A percentile compares a stretch with the other conserved stretches of the same genome.
Evolutionary conservation across 108 stramenopile species (phyloP).

Genomic region (Aurantiochytrium sp.): DNA sequence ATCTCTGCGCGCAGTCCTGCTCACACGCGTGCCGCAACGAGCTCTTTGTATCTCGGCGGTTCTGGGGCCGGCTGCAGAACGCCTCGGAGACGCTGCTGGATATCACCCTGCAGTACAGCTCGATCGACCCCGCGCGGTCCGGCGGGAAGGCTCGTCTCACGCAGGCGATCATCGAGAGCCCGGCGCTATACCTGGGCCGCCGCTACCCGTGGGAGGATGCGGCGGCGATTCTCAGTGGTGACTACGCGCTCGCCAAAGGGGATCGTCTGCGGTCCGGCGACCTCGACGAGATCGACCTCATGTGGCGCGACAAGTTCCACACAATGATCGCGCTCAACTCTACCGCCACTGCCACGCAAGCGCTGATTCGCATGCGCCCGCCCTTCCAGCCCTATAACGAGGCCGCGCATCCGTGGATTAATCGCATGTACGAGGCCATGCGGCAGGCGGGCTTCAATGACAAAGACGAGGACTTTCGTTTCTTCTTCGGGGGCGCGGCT

Average conservation of each 20-base stretch:
- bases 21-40: not conserved
- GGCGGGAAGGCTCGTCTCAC: not conserved
- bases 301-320: conserved; percentile 3
- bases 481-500: conserved; percentile 9
- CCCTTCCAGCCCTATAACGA: conserved; percentile 20
- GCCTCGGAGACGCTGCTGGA: not conserved
- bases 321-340: not conserved
- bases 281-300: not conserved
- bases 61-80: not conserved
- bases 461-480: not conserved
- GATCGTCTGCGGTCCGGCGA: not conserved
- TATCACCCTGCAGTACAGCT: not conserved
- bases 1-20: not conserved
- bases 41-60: not conserved
- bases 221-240: not conserved
- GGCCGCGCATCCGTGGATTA: not conserved
- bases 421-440: not conserved
- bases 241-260: too few relatives aligned
- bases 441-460: not conserved
- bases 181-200: not conserved
- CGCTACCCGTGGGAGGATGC: not conserved
- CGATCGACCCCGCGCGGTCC: not conserved
- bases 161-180: not conserved
- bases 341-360: not conserved
- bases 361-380: not conserved